Evolutionary conservation across 371 early-diverging fungal genomes (phyloP).

Genomic region (Apophysomyces elegans): DNA sequence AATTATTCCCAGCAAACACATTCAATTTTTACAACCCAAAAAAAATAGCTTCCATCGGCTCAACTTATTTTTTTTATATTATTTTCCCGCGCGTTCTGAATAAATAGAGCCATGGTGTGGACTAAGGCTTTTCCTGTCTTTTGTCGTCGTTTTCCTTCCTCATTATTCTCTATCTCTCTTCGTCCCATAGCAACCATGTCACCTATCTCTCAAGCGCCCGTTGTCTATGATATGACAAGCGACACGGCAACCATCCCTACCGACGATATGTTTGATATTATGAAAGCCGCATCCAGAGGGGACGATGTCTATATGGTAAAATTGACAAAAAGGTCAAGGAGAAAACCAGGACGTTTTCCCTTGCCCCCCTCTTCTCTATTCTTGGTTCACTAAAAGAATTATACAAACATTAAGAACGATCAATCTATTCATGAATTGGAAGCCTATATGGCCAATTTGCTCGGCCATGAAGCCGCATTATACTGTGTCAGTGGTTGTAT

Average conservation of each 20-base stretch:
- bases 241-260: conserved; percentile 84
- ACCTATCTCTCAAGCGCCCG: conserved; percentile 3
- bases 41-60: too few relatives aligned
- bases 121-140: not conserved
- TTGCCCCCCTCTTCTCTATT: not conserved
- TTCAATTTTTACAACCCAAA: too few relatives aligned
- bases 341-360: not conserved
- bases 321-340: not conserved
- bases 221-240: conserved; percentile 56
- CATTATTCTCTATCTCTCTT: too few relatives aligned
- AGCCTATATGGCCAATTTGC: conserved; percentile 62
- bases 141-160: not conserved
- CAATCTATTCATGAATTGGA: conserved; percentile 63
- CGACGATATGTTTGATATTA: conserved; percentile 76
- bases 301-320: conserved; percentile 84
- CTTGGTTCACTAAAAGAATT: not conserved
- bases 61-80: not conserved
- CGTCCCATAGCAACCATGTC: not conserved
- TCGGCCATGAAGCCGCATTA: conserved; percentile 79
- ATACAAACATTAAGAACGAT: conserved; percentile 10
- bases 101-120: not conserved
- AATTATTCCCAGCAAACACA: not conserved
- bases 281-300: conserved; percentile 71
- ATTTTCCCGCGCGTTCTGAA: not conserved
- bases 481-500: conserved; percentile 85